Conservation (phyloP, 1,284 basidiomycete genomes). For the Xerocomus amazonicus region DNA sequence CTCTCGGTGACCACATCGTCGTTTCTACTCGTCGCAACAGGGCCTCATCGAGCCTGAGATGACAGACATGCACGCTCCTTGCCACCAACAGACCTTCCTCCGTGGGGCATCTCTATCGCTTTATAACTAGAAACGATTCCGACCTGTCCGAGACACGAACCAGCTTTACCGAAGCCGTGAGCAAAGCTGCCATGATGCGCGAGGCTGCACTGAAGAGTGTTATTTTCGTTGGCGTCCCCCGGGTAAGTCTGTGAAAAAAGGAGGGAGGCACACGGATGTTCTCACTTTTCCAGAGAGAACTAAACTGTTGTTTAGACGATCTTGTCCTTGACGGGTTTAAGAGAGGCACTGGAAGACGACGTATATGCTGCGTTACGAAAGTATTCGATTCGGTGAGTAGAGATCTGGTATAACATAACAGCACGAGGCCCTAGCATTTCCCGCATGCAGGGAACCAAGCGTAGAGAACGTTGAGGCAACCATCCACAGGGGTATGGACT, state of each 20-base stretch:
- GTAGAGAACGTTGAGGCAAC: constrained; percentile 66
- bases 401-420: constrained; percentile 13
- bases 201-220: constrained; percentile 93
- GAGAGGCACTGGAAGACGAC: constrained; percentile 73
- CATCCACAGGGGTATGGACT: constrained; percentile 58
- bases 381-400: constrained; percentile 60
- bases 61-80: constrained; percentile 78
- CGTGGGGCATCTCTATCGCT: constrained; percentile 76
- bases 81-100: constrained; percentile 81
- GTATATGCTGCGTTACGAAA: constrained; percentile 69
- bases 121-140: constrained; percentile 56
- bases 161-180: constrained; percentile 51
- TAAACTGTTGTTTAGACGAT: constrained; percentile 58
- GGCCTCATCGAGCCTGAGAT: constrained; percentile 24
- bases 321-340: constrained; percentile 73
- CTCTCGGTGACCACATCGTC: constrained; percentile 55
- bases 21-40: constrained; percentile 7
- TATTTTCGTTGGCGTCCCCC: constrained; percentile 89
- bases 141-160: constrained; percentile 41
- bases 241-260: constrained; percentile 44
- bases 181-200: constrained; percentile 82
- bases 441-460: constrained; percentile 50
- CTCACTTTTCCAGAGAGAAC: constrained; percentile 9
- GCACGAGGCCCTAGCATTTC: constrained; percentile 29
- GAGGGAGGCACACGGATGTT: background rate